Evolutionary conservation across 495 filamentous ascomycete genomes (phyloP).

Genomic region (Amniculicola lignicola): DNA sequence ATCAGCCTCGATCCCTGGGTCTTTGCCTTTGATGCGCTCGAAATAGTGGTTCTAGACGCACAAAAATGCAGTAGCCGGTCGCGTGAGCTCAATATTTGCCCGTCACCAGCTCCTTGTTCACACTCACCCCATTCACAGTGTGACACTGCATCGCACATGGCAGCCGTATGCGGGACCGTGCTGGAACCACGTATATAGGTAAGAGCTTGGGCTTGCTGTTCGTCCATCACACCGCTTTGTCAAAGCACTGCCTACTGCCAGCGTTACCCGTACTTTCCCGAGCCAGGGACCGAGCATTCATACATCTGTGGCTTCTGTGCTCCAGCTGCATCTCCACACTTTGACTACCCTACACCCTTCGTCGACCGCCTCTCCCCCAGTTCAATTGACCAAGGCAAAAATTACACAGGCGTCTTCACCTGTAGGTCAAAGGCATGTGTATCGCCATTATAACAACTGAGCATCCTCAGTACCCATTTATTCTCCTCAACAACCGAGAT

Average conservation of each 20-base stretch:
- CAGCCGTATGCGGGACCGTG: conserved; percentile 5
- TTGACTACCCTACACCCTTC: background rate
- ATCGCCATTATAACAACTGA: conserved; percentile 86
- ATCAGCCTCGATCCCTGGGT: too few species aligned
- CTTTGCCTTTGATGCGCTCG: too few species aligned
- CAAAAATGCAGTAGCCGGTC: too few species aligned
- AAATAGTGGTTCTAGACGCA: too few species aligned
- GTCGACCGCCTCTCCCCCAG: background rate
- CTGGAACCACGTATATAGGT: conserved; percentile 33
- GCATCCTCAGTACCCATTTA: conserved; percentile 85
- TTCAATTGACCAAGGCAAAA: background rate
- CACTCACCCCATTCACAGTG: conserved; percentile 18
- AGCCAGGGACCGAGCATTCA: background rate
- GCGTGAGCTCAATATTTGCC: background rate
- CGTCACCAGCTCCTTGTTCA: background rate
- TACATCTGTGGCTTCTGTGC: background rate
- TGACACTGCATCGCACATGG: conserved; percentile 19
- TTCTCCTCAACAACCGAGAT: conserved; percentile 91
- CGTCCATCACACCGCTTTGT: conserved; percentile 26
- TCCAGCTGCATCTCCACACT: background rate
- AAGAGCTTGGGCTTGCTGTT: conserved; percentile 13
- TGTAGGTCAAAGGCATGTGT: conserved; percentile 63
- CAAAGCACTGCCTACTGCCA: background rate
- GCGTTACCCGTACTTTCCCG: conserved; percentile 14
- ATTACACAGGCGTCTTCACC: conserved; percentile 1